These are phyloP conservation scores for Epichloe brachyelytri DNA, from an alignment of 2,329 filamentous ascomycete species.

Conservation along the genomic window DNA sequence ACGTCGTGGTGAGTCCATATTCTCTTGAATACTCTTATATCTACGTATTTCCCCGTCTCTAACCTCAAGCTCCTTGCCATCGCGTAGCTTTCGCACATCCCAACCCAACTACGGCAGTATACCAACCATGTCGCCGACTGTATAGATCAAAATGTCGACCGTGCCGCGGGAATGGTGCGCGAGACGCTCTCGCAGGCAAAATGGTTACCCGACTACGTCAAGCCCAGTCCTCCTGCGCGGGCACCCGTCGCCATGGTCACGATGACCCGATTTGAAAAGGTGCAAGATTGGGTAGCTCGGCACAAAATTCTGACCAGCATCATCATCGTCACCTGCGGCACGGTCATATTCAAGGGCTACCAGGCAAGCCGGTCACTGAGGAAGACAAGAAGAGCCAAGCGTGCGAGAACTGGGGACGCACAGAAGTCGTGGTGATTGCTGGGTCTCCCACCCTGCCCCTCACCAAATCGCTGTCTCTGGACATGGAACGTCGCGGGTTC, in stretches of 20 bases:
- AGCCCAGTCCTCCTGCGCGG: conserved; percentile 38
- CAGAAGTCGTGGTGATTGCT: conserved; percentile 78
- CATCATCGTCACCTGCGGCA: conserved; percentile 57
- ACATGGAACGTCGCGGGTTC: conserved; percentile 83
- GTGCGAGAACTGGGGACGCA: conserved; percentile 73
- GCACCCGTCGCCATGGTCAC: conserved; percentile 21
- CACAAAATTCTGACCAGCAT: conserved; percentile 65
- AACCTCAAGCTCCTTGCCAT: background rate
- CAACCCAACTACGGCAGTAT: conserved; percentile 56
- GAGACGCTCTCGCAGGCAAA: conserved; percentile 51
- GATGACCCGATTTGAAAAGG: conserved; percentile 31
- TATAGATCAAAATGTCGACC: conserved; percentile 70
- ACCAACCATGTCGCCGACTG: conserved; percentile 63
- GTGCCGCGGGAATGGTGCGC: conserved; percentile 56
- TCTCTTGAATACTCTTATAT: background rate
- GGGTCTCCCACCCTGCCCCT: conserved; percentile 78
- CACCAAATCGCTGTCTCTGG: conserved; percentile 68
- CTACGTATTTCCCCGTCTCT: background rate
- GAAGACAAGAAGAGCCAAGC: conserved; percentile 61
- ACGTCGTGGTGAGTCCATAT: conserved; percentile 45
- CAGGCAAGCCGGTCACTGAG: conserved; percentile 42
- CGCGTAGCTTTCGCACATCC: conserved; percentile 36
- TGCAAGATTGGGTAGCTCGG: conserved; percentile 57
- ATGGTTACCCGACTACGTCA: conserved; percentile 62
- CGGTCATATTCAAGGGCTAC: conserved; percentile 42